Conservation (phyloP, 108 stramenopile species). For the Skeletonema tropicum region DNA sequence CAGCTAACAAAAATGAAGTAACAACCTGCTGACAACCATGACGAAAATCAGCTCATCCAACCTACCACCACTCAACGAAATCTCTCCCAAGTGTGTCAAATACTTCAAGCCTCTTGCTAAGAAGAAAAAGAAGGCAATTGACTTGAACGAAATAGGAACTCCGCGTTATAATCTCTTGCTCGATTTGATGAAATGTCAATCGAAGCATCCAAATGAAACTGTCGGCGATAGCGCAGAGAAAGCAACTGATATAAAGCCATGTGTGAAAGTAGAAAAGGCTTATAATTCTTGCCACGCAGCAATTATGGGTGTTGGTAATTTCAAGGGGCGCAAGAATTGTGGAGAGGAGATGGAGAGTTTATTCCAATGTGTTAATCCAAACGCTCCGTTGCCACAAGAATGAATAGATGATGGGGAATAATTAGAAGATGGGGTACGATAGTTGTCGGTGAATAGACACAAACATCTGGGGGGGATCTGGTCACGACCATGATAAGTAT, state of each 20-base stretch:
- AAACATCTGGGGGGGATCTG: no score
- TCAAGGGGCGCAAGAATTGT: constrained; percentile 43
- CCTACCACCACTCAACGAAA: not conserved
- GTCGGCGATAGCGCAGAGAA: not conserved
- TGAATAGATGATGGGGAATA: not conserved
- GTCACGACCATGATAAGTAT: no score
- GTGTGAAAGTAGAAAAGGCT: constrained; percentile 28
- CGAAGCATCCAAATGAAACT: constrained; percentile 25
- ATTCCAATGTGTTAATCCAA: constrained; percentile 22
- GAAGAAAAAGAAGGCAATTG: constrained; percentile 34
- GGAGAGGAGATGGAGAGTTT: constrained; percentile 38
- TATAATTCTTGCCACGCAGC: constrained; percentile 37
- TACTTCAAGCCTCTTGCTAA: constrained; percentile 12
- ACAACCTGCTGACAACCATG: no score
- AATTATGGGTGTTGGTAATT: constrained; percentile 48
- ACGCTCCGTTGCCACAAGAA: not conserved
- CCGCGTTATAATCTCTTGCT: constrained; percentile 27
- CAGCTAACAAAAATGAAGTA: no score
- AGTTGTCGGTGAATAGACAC: no score
- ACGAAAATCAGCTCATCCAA: constrained; percentile 13
- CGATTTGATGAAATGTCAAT: constrained; percentile 36
- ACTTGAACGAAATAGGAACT: constrained; percentile 31
- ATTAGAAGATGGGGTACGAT: no score
- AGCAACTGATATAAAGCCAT: constrained; percentile 1
- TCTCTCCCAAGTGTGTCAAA: constrained; percentile 19